Conservation (phyloP, 257 asterid species). For the Solanum boliviense region DNA sequence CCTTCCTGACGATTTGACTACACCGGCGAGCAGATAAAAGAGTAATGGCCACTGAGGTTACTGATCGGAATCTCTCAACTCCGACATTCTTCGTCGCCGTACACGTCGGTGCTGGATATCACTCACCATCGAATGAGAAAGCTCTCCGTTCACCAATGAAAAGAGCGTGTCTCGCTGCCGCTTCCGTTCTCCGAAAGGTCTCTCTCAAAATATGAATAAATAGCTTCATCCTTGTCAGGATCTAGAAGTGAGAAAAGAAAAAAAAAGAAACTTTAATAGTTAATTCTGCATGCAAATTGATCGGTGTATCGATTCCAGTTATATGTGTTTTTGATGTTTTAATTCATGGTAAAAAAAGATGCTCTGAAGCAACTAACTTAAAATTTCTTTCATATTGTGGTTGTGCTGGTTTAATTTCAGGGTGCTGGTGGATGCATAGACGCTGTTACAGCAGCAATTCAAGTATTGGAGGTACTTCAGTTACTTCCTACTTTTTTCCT, state of each 20-base stretch:
- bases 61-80: slow-evolving; percentile 7
- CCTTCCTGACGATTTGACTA: too few species aligned
- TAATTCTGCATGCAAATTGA: neutral
- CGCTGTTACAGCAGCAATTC: slow-evolving; percentile 83
- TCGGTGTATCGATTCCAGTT: neutral
- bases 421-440: slow-evolving; percentile 64
- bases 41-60: slow-evolving; percentile 26
- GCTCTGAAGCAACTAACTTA: neutral
- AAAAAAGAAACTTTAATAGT: neutral
- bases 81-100: slow-evolving; percentile 71
- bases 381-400: neutral
- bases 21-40: neutral
- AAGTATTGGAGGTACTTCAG: slow-evolving; percentile 60
- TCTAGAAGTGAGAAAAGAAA: neutral
- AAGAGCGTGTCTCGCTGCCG: slow-evolving; percentile 78
- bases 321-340: neutral
- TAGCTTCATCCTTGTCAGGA: neutral
- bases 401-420: slow-evolving; percentile 14
- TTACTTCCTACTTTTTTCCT: neutral
- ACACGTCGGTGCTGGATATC: slow-evolving; percentile 68
- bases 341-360: neutral
- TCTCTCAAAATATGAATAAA: neutral
- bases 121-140: slow-evolving; percentile 43
- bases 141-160: slow-evolving; percentile 71
- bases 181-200: slow-evolving; percentile 75